Base-by-base conservation (phyloP, 306 rosid genomes). In the Malus orientalis region DNA sequence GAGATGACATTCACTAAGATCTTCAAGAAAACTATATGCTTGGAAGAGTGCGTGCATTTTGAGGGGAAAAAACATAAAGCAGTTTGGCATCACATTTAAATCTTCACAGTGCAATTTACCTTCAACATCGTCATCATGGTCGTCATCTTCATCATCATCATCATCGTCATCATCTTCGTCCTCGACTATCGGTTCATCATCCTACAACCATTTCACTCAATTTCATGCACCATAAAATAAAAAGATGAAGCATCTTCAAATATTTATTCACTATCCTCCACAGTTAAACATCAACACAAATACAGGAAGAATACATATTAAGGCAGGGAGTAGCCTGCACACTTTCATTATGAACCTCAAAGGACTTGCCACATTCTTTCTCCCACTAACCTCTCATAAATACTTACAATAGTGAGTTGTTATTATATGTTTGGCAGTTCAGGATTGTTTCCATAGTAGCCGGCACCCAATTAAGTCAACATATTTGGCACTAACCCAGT, bases 111-210 rank as follows among this genome's bases (percentile, higher is more conserved):
- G 20, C 20, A 86, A 32, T 32, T 81, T 75, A 92, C 98, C 98
- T 59, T 85, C 83, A 33, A 87, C 96, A 10, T 90, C 92, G 22
- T 87, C 91, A 68, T 87, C 79, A 54, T 85, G 85, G 47, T 89
- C 93, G 0, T 90, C 97, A 0, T 91, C 93, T 0, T 93, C 98
- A 0, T 94, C 97, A 0, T 93, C 98, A 0, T 94, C 96, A 0
- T 91, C 97, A 0, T 93, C 97, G 0, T 88, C 97, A 0, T 88
- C 97, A 0, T 90, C 94, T 1, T 91, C 97, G 13, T 92, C 97
- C 74, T 94, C 97, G 27, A 92, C 86, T 33, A 89, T 76, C 23
- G 96, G 97, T 69, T 90, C 90, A 27, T 61, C 67, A 14, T 27
- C 36, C 67, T 61, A 14, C 67, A 58, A 58, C 25, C 25, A 58